A percentile compares a stretch with the other conserved stretches of the same genome.
These are phyloP conservation scores for Phyllostachys edulis DNA, from an alignment of 176 grass and related monocot genomes.

Conservation along the genomic window DNA sequence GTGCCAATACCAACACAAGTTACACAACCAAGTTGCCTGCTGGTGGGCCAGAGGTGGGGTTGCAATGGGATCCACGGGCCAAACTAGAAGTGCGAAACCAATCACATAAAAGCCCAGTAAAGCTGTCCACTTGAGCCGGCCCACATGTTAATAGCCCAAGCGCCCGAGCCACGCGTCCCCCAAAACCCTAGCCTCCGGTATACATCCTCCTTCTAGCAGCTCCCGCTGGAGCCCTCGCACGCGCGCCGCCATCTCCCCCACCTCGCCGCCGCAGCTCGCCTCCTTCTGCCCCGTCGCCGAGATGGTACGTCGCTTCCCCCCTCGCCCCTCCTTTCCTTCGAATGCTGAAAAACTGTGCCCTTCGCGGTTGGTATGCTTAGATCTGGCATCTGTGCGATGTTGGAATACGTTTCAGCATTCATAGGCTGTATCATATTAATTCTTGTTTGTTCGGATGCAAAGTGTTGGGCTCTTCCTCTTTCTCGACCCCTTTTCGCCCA, in stretches of 20 bases:
- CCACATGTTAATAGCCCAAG: background rate
- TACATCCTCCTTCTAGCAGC: background rate
- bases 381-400: background rate
- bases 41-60: background rate
- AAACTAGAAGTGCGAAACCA: background rate
- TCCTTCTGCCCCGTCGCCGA: constrained; percentile 14
- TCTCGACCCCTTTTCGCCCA: background rate
- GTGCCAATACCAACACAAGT: no score
- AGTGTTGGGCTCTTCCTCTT: background rate
- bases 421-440: background rate
- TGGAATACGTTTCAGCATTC: background rate
- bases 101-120: background rate
- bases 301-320: constrained; percentile 37
- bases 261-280: background rate
- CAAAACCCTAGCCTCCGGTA: constrained; percentile 38
- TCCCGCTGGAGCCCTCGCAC: background rate
- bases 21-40: background rate
- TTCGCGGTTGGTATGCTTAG: background rate
- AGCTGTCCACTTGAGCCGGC: background rate
- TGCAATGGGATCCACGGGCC: background rate
- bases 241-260: constrained; percentile 17
- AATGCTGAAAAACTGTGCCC: background rate
- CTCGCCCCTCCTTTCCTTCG: background rate
- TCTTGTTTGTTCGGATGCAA: background rate
- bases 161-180: background rate